Evolutionary conservation across 164 flowering plant genomes (phyloP), one percentile per base, ranked within the genome.

Genomic region (Dillenia turbinata): DNA sequence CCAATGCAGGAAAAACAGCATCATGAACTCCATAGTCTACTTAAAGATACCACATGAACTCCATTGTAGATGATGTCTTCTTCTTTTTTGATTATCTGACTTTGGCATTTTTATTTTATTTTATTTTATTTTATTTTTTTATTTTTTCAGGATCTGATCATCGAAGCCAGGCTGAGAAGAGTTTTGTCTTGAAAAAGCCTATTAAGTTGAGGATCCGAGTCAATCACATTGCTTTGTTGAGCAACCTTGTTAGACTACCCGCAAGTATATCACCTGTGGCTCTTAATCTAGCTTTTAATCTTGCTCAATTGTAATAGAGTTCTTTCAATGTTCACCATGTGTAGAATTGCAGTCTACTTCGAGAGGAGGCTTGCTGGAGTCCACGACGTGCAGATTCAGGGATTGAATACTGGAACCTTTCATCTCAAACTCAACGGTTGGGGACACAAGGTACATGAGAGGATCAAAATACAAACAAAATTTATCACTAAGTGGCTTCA

Each of bases 271-370:
- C 44, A 53, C 11, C 2, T 9, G 26, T 16, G 10, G n/a, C n/a
- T n/a, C n/a, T n/a, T 33, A 1, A n/a, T n/a, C n/a, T n/a, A 17
- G 26, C 56, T 33, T 53, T 16, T 53, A 19, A 53, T 51, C 6
- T 53, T 53, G 12, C 24, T 19, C 10, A 4, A 33, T 53, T 51
- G 22, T 51, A 1, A 53, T 14, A 7, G 46, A 26, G 43, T 54
- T 43, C 43, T 15, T 16, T 54, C n/a, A 47, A 16, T 49, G 13
- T 64, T 14, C 12, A 53, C 40, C 40, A 0, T 33, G 6, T 75
- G 22, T 12, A 85, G 93, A 83, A 87, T 57, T 83, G 90, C 40
- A 90, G 92, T 85, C 15, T 81, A 85, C 62, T 70, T 83, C 85
- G 90, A 87, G 76, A 74, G 70, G 19, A 71, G 88, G 66, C 78